A percentile compares a stretch with the other conserved stretches of the same genome.
Conservation (phyloP, 345 rosid genomes). For the Isatis tinctoria region DNA sequence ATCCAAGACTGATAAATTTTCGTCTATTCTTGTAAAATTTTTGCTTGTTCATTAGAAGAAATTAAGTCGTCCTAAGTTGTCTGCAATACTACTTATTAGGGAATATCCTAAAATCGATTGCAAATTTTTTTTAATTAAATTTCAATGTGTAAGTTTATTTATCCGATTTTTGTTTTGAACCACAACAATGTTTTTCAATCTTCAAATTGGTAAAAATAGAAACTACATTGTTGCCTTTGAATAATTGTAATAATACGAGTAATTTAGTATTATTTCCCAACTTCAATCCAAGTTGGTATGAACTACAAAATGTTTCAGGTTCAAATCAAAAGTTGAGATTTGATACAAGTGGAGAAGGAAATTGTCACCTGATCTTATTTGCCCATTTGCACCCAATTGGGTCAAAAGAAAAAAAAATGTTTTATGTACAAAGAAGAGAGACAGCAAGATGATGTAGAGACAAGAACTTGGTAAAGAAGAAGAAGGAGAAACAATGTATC, state of each 20-base stretch:
- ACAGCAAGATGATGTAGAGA: constrained; percentile 28
- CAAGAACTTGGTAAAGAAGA: constrained; percentile 10
- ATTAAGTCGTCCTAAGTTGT: constrained; percentile 11
- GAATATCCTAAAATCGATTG: neutral
- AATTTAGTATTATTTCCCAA: too few relatives aligned
- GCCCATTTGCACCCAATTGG: constrained; percentile 16
- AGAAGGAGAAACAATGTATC: constrained; percentile 17
- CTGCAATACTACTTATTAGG: neutral
- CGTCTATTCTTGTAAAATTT: neutral
- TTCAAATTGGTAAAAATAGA: neutral
- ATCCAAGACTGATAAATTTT: constrained; percentile 36
- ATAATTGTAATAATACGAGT: too few relatives aligned
- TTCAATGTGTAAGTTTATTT: neutral
- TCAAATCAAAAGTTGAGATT: constrained; percentile 2
- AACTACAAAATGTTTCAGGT: neutral
- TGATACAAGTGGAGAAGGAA: neutral
- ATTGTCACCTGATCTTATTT: constrained; percentile 9
- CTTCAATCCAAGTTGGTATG: too few relatives aligned
- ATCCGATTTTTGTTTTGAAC: neutral
- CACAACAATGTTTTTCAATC: neutral
- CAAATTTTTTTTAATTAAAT: neutral
- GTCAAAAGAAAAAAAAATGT: neutral
- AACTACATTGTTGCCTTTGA: neutral
- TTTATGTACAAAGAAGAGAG: constrained; percentile 21
- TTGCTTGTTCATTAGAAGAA: constrained; percentile 1